Base-by-base conservation (phyloP, 2,329 filamentous ascomycete species). In the Curvularia sp. region DNA sequence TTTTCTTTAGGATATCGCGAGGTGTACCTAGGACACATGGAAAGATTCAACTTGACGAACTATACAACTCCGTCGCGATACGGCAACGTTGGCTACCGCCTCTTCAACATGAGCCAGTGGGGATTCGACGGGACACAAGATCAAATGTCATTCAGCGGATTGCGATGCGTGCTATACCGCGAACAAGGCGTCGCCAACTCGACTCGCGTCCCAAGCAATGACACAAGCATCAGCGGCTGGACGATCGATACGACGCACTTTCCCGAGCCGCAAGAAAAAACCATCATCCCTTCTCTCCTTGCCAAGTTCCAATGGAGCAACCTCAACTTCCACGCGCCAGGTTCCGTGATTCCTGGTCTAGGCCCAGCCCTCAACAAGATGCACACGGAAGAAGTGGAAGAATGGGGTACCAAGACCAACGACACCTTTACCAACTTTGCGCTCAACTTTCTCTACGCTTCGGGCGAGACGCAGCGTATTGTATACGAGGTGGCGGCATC, bases 401-500 rank as follows among this genome's bases (percentile, higher is more conserved):
- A 28, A 26, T 30, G 24, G 24, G 43, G 43, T 3, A 46, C 43
- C 26, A 5, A 2, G 20, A n/a, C 42, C 26, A 49, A 49, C 33
- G 30, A 53, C 41, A 13, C 47, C 2, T 55, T 55, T 48, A 35
- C 46, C 49, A 38, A 57, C 26, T 58, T 52, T 39, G 38, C 58
- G 12, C 30, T 35, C 26, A 59, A 64, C 38, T 58, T 50, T 28
- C 57, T 66, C 7, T 66, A 65, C 38, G 62, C 57, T 7, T 56
- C 60, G 1, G 64, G 56, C 2, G 62, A 65, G 44, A 53, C 49
- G 13, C 53, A 61, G 49, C 64, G 64, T 13, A 55, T 65, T 5
- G 24, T 58, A 13, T 58, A 66, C 48, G 64, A 65, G 26, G 57
- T 66, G n/a, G 58, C 62, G 1, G 59, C 57, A 2, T 44, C 42